Percentiles rank a stretch among this genome's conserved stretches.
Conservation (phyloP, 495 filamentous ascomycete species). For the Xanthoparmelia taractica region DNA sequence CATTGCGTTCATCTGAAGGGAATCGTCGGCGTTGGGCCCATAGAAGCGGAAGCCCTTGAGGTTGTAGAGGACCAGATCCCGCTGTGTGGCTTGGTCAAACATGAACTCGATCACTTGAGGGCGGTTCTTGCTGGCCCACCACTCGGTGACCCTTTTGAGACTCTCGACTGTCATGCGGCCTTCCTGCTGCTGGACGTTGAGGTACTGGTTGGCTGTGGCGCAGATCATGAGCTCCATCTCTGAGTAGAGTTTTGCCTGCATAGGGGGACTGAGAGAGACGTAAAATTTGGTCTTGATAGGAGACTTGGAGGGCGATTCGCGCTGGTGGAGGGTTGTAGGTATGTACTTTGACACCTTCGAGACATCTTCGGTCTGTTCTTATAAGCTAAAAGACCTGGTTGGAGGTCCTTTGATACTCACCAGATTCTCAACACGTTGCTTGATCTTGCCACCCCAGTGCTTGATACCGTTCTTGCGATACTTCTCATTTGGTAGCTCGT, state of each 20-base stretch:
- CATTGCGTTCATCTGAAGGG: conserved; percentile 39
- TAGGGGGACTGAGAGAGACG: conserved; percentile 38
- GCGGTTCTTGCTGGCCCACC: conserved; percentile 45
- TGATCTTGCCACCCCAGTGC: conserved; percentile 39
- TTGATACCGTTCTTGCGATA: conserved; percentile 36
- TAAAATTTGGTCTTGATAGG: conserved; percentile 28
- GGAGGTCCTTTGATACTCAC: conserved; percentile 29
- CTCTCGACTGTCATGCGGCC: conserved; percentile 42
- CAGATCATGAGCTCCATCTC: conserved; percentile 50
- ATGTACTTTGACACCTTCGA: conserved; percentile 26
- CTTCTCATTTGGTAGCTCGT: conserved; percentile 25
- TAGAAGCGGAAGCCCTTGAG: conserved; percentile 43
- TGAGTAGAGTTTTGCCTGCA: conserved; percentile 47
- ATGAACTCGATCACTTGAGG: conserved; percentile 49
- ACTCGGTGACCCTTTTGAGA: conserved; percentile 38
- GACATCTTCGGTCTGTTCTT: conserved; percentile 26
- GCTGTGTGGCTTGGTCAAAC: conserved; percentile 51
- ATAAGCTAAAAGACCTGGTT: conserved; percentile 1
- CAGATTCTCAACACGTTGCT: conserved; percentile 39
- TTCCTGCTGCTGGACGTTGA: conserved; percentile 38
- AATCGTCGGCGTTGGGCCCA: conserved; percentile 35
- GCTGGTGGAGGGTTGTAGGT: conserved; percentile 19
- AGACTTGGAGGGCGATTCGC: conserved; percentile 19
- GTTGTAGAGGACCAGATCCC: conserved; percentile 44
- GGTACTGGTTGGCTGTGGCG: conserved; percentile 45